Evolutionary conservation across 2,329 filamentous ascomycete genomes (phyloP), one percentile per base, ranked within the genome.

Genomic region (Arachnopeziza araneosa): DNA sequence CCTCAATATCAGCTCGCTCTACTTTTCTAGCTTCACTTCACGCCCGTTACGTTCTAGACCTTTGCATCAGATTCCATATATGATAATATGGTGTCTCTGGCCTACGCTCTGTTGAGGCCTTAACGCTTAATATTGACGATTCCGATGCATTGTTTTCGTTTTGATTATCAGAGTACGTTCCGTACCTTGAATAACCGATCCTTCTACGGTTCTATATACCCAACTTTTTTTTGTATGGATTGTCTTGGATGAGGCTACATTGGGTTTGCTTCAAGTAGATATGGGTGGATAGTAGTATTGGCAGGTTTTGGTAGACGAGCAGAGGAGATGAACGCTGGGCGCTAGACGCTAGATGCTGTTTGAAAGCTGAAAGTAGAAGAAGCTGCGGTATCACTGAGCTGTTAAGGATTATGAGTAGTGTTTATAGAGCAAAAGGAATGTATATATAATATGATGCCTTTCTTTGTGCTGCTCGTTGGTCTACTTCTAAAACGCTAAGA

Each of bases 201-300:
- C 62, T 58, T 57, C 64, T 58, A 30, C 9, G 26, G 61, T 69
- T 70, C 60, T 66, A 69, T 71, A 71, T 71, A 70, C 69, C 69
- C 69, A 65, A 60, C 63, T 69, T 70, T 65, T 70, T 65, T 66
- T 44, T 68, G 64, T 70, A 66, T 67, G 36, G 17, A 44, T 44
- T 44, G 61, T 23, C 44, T 61, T 63, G 58, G 54, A 52, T 55
- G 50, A 23, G 50, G 50, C 50, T 23, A 52, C 21, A 52, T 14
- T 12, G 19, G 54, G 44, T 57, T 59, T 53, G 49, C 48, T 59
- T 57, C 50, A 59, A 22, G 24, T 53, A 50, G 55, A 56, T 24
- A 36, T 10, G 49, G 17, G 26, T n/a, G 56, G 24, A 48, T 19
- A 44, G 56, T 50, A 52, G 52, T n/a, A 24, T 56, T 52, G 50